Percentiles rank a stretch among this genome's conserved stretches.
These are phyloP conservation scores for Exophiala alcalophila DNA, from an alignment of 2,329 filamentous ascomycete species.

Conservation along the genomic window DNA sequence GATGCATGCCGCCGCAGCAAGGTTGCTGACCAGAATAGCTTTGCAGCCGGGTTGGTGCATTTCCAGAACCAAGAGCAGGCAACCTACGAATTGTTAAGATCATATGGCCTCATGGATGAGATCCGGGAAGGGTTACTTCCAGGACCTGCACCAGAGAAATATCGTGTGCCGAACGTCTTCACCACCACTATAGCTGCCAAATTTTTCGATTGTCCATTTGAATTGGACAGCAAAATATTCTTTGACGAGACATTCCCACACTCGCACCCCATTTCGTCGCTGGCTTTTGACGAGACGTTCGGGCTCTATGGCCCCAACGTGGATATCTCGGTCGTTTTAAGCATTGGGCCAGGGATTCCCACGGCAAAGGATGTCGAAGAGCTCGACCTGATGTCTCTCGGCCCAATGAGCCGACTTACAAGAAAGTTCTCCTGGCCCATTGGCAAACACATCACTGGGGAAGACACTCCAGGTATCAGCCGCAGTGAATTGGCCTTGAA, in stretches of 20 bases:
- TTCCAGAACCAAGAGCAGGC: not conserved
- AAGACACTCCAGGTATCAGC: conserved; percentile 2
- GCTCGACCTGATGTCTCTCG: conserved; percentile 15
- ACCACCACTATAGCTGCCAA: conserved; percentile 14
- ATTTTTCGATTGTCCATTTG: conserved; percentile 13
- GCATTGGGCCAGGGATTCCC: conserved; percentile 19
- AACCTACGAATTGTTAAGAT: conserved; percentile 15
- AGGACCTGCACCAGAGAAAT: conserved; percentile 7
- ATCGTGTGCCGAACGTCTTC: conserved; percentile 10
- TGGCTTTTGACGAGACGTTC: conserved; percentile 19
- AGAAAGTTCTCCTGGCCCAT: conserved; percentile 20
- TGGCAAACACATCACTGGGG: not conserved
- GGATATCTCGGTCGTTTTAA: conserved; percentile 17
- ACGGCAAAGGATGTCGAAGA: conserved; percentile 11
- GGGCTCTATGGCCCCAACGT: conserved; percentile 9
- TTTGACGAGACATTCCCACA: conserved; percentile 20
- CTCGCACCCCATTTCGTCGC: conserved; percentile 15
- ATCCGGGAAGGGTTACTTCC: not conserved
- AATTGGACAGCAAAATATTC: conserved; percentile 11
- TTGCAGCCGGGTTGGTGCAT: conserved; percentile 15
- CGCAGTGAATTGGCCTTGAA: conserved; percentile 13
- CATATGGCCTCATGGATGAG: conserved; percentile 5
- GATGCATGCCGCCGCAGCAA: not conserved
- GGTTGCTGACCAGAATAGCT: conserved; percentile 12
- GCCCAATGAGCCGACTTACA: conserved; percentile 9